phyloP scores from a whole-genome alignment of 2,329 filamentous ascomycete species.

The Verticillium tricorpus region DNA sequence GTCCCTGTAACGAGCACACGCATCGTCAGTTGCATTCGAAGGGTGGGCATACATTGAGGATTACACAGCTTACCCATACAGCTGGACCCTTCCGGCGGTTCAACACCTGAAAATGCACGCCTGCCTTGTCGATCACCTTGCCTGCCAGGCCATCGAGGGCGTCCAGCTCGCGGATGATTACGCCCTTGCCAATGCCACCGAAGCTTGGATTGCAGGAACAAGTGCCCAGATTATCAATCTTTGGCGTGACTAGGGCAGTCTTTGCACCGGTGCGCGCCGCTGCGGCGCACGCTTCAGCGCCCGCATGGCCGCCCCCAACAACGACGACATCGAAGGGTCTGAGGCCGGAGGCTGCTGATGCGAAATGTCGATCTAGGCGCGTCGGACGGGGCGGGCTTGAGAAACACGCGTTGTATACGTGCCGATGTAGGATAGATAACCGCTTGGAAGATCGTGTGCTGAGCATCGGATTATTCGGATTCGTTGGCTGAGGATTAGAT shows the following conservation, averaged over 20 bases:
- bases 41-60: not conserved
- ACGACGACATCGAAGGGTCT: constrained; percentile 89
- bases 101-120: constrained; percentile 86
- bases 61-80: constrained; percentile 65
- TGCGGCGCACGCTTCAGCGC: constrained; percentile 87
- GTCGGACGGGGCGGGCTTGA: not conserved
- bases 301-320: constrained; percentile 92
- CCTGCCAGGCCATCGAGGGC: constrained; percentile 88
- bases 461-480: not conserved
- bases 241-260: constrained; percentile 87
- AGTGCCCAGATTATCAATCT: constrained; percentile 81
- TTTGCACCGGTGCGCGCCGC: constrained; percentile 83
- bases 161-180: constrained; percentile 91
- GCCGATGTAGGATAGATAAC: not conserved
- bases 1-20: constrained; percentile 48
- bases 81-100: constrained; percentile 90
- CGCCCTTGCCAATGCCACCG: constrained; percentile 97
- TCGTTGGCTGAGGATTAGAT: not conserved
- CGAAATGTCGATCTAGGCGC: not conserved
- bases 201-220: constrained; percentile 98
- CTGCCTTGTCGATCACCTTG: constrained; percentile 86
- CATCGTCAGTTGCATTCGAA: not conserved
- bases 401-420: not conserved
- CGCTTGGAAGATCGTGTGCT: not conserved
- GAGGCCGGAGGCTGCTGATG: not conserved